phyloP scores from a whole-genome alignment of 768 basidiomycete genomes.

The Neoboletus magnificus region DNA sequence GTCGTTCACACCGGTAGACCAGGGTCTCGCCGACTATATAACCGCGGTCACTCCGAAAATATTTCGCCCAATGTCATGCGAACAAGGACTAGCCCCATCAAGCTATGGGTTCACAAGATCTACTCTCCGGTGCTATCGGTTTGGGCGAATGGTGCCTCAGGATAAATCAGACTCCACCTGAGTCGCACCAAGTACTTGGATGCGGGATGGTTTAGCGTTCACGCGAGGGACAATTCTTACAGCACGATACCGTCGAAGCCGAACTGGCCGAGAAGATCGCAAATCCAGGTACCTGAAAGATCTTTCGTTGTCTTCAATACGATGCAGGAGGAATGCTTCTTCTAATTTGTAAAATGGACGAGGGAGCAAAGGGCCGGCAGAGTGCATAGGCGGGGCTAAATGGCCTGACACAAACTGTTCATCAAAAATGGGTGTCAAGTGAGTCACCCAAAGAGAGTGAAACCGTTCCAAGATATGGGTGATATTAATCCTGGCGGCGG shows the following conservation, averaged over 20 bases:
- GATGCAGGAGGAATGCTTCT: not conserved
- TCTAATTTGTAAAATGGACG: not conserved
- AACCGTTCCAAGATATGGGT: not conserved
- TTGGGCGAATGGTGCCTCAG: not conserved
- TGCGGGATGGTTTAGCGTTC: not conserved
- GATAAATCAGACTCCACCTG: not conserved
- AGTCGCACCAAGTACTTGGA: not conserved
- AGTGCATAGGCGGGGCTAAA: not conserved
- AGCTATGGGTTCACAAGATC: not conserved
- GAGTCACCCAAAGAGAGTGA: not conserved
- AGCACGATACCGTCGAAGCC: not conserved
- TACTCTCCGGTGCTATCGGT: not conserved
- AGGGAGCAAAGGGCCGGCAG: not conserved
- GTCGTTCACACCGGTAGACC: not conserved
- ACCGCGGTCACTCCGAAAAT: not conserved
- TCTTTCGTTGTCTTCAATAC: too few relatives aligned
- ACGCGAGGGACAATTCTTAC: not conserved
- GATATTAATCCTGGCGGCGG: constrained; percentile 2
- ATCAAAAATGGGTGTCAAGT: not conserved
- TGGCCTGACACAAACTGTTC: not conserved
- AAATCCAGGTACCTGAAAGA: not conserved
- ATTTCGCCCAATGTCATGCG: not conserved
- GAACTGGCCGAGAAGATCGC: not conserved
- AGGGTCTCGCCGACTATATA: not conserved
- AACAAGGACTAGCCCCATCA: not conserved